A percentile compares a stretch with the other conserved stretches of the same genome.
phyloP scores from a whole-genome alignment of 352 stramenopile genomes.

The Phytophthora litchii region DNA sequence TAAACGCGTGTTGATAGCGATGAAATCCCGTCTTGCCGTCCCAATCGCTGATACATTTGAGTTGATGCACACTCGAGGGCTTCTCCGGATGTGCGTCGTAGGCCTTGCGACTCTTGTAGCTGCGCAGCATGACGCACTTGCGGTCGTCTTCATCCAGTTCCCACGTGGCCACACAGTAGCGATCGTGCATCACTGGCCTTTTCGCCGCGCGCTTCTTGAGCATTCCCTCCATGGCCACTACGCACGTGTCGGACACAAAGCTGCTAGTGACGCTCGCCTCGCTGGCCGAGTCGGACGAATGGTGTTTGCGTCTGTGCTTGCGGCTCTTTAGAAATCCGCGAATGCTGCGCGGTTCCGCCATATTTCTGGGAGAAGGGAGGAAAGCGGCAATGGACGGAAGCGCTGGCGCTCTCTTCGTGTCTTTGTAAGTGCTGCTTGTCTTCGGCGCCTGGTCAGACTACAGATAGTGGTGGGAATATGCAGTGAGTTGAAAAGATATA shows the following conservation, averaged over 20 bases:
- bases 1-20: slow-evolving; percentile 72
- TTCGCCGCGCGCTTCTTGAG: slow-evolving; percentile 77
- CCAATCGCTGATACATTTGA: slow-evolving; percentile 82
- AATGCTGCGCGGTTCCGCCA: slow-evolving; percentile 27
- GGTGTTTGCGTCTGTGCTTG: slow-evolving; percentile 17
- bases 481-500: not conserved
- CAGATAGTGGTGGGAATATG: not conserved
- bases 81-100: slow-evolving; percentile 56
- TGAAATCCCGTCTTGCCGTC: slow-evolving; percentile 80
- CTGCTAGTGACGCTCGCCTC: slow-evolving; percentile 29
- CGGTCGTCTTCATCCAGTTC: slow-evolving; percentile 51
- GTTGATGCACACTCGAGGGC: slow-evolving; percentile 56
- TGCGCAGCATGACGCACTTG: slow-evolving; percentile 72
- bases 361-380: not conserved
- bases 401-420: slow-evolving; percentile 16
- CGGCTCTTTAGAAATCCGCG: slow-evolving; percentile 30
- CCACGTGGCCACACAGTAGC: slow-evolving; percentile 83
- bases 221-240: slow-evolving; percentile 58
- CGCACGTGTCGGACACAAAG: slow-evolving; percentile 5
- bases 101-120: slow-evolving; percentile 62
- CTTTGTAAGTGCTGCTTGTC: slow-evolving; percentile 24
- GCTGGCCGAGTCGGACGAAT: slow-evolving; percentile 1
- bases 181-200: slow-evolving; percentile 81
- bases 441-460: slow-evolving; percentile 1
- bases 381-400: slow-evolving; percentile 17